Evolutionary conservation across 306 rosid species (phyloP), one percentile per base, ranked within the genome.

Genomic region (Corylus heterophylla): DNA sequence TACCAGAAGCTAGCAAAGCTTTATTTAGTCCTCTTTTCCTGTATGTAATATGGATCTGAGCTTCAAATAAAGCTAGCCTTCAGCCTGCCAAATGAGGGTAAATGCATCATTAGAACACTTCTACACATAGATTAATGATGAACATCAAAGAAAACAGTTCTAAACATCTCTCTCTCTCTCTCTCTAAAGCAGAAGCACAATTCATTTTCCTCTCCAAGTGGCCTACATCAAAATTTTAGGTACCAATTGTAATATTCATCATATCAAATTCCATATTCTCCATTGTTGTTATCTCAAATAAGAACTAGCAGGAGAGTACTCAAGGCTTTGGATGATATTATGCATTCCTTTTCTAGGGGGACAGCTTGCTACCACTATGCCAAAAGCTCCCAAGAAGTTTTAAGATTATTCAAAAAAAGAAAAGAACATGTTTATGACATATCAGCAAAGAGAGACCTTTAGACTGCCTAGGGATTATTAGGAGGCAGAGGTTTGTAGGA

Each of bases 21-120:
- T 58, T 58, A 58, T 58, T 58, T 58, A 8, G 64, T 56, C 63
- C 13, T 58, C 64, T 22, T 58, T 20, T 22, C 64, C 29, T 58
- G 31, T 22, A 22, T 20, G 14, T 18, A 22, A n/a, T 10, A 8
- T 58, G 35, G 64, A 67, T 39, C 71, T 18, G 2, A 31, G 71
- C 50, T 16, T 67, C 14, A 37, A 37, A 37, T 39, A 39, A 8
- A 67, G 50, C 71, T 67, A 67, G 50, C 71, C 71, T 67, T 67
- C 71, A 11, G 71, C 71, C 71, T 67, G 71, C 71, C 71, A 67
- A 67, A 39, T 14, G 18, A 67, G 71, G 22, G 71, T 42, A 67
- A 10, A 9, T 7, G 14, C 50, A 39, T 37, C 20, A 39, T 67
- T 66, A 37, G 1, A 67, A 39, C 71, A 67, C 49, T 37, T 39